Conservation (phyloP, 2,329 filamentous ascomycete genomes). For the Sclerotinia trifoliorum region DNA sequence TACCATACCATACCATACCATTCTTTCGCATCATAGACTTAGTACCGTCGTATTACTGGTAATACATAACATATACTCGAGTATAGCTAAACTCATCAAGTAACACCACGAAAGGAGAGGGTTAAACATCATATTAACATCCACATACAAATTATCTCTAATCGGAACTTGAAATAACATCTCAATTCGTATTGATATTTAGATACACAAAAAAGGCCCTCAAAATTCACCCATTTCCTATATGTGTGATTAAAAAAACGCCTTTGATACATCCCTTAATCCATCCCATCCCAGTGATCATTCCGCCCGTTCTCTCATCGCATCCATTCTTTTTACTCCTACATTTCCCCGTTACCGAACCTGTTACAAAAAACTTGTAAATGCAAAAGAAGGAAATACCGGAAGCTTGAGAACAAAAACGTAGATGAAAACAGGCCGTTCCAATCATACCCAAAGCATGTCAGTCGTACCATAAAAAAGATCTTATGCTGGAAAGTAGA, state of each 20-base stretch:
- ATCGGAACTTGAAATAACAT: background rate
- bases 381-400: background rate
- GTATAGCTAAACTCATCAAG: too few relatives aligned
- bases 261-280: constrained; percentile 6
- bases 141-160: background rate
- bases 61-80: too few relatives aligned
- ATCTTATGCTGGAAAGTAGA: constrained; percentile 18
- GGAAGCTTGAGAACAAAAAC: background rate
- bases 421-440: constrained; percentile 13
- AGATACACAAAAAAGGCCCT: constrained; percentile 3
- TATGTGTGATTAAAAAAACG: constrained; percentile 9
- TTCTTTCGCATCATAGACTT: too few relatives aligned
- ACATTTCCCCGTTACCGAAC: background rate
- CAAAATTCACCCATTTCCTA: constrained; percentile 5
- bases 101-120: too few relatives aligned
- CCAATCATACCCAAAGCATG: constrained; percentile 16
- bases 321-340: constrained; percentile 15
- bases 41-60: too few relatives aligned
- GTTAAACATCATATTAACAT: background rate
- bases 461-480: constrained; percentile 16
- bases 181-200: constrained; percentile 13
- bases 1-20: too few relatives aligned
- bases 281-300: constrained; percentile 7
- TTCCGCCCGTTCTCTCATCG: constrained; percentile 7
- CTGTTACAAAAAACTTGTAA: background rate